These are phyloP conservation scores for Vachellia collinsii DNA, from an alignment of 306 rosid genomes.

Conservation along the genomic window DNA sequence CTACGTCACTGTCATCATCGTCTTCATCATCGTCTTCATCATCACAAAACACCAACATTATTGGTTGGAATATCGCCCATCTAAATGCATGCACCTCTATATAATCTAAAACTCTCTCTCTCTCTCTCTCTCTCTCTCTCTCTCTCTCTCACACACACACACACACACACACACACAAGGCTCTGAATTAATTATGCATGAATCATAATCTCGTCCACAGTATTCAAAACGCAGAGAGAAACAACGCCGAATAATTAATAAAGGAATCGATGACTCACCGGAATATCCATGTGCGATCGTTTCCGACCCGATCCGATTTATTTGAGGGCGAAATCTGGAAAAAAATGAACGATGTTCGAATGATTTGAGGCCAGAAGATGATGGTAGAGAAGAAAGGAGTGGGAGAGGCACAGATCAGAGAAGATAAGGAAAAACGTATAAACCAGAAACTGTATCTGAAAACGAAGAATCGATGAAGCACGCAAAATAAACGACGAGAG, in stretches of 20 bases:
- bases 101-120: not conserved
- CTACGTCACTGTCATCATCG: not conserved
- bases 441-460: not conserved
- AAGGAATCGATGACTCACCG: not conserved
- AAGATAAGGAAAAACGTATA: not conserved
- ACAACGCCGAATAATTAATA: not conserved
- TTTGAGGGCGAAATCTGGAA: not conserved
- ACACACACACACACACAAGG: too few species aligned
- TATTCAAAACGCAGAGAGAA: not conserved
- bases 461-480: not conserved
- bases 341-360: not conserved
- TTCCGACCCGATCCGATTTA: not conserved
- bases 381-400: not conserved
- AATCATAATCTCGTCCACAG: not conserved
- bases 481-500: not conserved
- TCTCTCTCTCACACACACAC: too few species aligned
- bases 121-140: too few species aligned
- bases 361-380: not conserved
- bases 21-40: not conserved
- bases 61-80: not conserved
- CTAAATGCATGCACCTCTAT: not conserved
- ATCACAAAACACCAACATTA: not conserved
- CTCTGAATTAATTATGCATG: not conserved
- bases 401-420: not conserved
- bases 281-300: not conserved